phyloP scores from a whole-genome alignment of 495 filamentous ascomycete species.

The Talaromyces borbonicus region DNA sequence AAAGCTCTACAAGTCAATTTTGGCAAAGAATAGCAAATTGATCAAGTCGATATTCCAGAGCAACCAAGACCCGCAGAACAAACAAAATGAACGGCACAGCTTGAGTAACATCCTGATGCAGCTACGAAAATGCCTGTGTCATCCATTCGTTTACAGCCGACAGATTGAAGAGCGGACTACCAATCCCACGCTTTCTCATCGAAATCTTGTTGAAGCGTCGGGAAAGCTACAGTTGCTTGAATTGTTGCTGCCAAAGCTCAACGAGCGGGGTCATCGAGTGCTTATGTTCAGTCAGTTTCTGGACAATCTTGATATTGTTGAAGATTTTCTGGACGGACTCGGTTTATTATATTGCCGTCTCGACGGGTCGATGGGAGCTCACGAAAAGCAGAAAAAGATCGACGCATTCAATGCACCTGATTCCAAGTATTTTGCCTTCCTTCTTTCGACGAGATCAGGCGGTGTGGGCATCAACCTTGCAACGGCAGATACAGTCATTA shows the following conservation, averaged over 20 bases:
- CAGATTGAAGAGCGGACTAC: conserved; percentile 73
- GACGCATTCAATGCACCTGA: conserved; percentile 84
- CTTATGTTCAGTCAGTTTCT: conserved; percentile 96
- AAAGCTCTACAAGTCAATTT: conserved; percentile 87
- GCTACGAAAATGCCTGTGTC: conserved; percentile 86
- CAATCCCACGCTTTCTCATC: conserved; percentile 44
- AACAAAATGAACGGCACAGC: conserved; percentile 59
- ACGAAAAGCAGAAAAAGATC: conserved; percentile 89
- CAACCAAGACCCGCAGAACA: conserved; percentile 39
- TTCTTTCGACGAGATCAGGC: conserved; percentile 87
- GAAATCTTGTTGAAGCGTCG: conserved; percentile 82
- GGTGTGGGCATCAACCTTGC: conserved; percentile 97
- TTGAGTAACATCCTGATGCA: conserved; percentile 94
- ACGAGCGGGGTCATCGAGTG: conserved; percentile 81
- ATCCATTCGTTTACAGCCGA: conserved; percentile 87
- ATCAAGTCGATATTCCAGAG: conserved; percentile 74
- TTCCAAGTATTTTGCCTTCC: conserved; percentile 76
- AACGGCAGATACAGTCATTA: conserved; percentile 95
- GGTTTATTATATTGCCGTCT: conserved; percentile 65
- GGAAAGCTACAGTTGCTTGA: conserved; percentile 82
- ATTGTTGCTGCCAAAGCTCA: conserved; percentile 82
- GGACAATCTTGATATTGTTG: conserved; percentile 75
- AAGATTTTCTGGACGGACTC: conserved; percentile 77
- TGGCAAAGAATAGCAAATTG: conserved; percentile 79
- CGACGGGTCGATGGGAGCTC: conserved; percentile 67